Percentiles rank a stretch among this genome's conserved stretches.
phyloP scores from a whole-genome alignment of 75 land plant species.

The Cupressus sempervirens region DNA sequence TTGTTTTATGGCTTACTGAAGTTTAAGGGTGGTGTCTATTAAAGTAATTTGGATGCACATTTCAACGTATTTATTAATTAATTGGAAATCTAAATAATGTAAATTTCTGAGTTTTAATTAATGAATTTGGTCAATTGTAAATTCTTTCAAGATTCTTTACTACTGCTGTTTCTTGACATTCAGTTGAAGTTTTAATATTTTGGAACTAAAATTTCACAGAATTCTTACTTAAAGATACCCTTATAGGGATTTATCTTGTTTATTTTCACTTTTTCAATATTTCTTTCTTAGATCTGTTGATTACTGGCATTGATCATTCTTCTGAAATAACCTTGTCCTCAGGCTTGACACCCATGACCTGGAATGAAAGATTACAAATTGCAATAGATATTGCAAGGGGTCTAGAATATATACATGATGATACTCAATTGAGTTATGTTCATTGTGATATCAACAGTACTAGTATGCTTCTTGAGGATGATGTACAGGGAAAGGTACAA shows the following conservation, averaged over 20 bases:
- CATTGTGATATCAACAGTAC: background rate
- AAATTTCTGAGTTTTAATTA: too few relatives aligned
- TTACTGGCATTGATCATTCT: background rate
- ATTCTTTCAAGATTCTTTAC: background rate
- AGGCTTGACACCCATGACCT: background rate
- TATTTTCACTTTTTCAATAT: background rate
- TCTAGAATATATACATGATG: background rate
- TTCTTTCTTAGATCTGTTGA: background rate
- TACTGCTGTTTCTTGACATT: background rate
- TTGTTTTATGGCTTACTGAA: too few relatives aligned
- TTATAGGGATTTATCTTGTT: background rate
- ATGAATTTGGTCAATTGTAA: too few relatives aligned
- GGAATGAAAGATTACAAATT: constrained; percentile 1
- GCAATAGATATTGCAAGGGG: constrained; percentile 1
- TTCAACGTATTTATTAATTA: too few relatives aligned
- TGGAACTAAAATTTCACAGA: background rate
- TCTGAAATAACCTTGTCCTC: background rate
- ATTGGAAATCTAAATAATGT: too few relatives aligned
- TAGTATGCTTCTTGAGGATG: background rate
- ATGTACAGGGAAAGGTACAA: background rate
- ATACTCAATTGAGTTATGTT: background rate
- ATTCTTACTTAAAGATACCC: background rate
- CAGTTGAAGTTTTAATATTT: background rate
- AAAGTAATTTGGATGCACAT: too few relatives aligned
- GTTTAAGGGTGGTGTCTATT: too few relatives aligned